phyloP scores from a whole-genome alignment of 768 basidiomycete species.

The Lactarius quietus region DNA sequence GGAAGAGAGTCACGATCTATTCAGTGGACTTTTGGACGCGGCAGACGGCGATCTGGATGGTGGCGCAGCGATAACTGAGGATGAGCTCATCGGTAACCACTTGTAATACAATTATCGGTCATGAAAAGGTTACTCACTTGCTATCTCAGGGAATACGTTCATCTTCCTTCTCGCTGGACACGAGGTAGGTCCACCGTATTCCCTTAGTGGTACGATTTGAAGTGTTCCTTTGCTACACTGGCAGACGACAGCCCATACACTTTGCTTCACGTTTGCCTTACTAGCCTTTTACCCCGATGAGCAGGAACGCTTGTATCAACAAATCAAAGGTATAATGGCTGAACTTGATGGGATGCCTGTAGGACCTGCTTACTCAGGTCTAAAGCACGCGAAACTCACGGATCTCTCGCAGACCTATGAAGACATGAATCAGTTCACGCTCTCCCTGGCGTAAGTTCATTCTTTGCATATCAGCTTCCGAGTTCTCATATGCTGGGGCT shows the following conservation, averaged over 20 bases:
- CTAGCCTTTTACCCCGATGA: constrained; percentile 42
- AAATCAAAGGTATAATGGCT: constrained; percentile 29
- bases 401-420: constrained; percentile 27
- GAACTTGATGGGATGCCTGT: neutral
- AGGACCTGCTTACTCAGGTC: neutral
- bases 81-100: constrained; percentile 26
- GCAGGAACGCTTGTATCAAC: constrained; percentile 40
- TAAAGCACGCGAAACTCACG: neutral
- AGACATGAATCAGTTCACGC: constrained; percentile 25
- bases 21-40: constrained; percentile 29
- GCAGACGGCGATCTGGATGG: constrained; percentile 23
- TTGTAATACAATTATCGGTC: neutral
- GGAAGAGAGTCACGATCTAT: constrained; percentile 29
- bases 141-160: constrained; percentile 29
- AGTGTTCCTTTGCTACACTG: neutral
- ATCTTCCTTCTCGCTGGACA: constrained; percentile 36
- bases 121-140: neutral
- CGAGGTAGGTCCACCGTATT: constrained; percentile 24
- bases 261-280: constrained; percentile 40
- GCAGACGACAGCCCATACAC: constrained; percentile 40
- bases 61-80: constrained; percentile 22
- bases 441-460: constrained; percentile 23
- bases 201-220: neutral
- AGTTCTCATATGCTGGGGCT: neutral
- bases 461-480: neutral